Conservation (phyloP, 495 filamentous ascomycete genomes). For the Pyrenopolyporus hunteri region DNA sequence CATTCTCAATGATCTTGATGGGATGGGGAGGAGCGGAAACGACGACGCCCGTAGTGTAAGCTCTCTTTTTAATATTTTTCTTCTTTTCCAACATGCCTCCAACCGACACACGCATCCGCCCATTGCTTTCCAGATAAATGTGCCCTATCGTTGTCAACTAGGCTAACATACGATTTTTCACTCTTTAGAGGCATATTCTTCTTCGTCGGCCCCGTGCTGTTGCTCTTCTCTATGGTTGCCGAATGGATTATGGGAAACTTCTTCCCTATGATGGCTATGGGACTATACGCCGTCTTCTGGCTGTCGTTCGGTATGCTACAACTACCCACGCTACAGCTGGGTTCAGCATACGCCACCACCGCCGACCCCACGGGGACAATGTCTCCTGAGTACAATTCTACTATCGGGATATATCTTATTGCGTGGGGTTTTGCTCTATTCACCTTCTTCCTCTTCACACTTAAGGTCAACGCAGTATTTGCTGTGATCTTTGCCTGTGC, state of each 20-base stretch:
- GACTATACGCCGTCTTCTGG: constrained; percentile 64
- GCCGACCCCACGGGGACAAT: constrained; percentile 51
- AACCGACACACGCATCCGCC: constrained; percentile 5
- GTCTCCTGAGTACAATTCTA: constrained; percentile 55
- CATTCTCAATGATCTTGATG: constrained; percentile 57
- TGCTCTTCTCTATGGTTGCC: constrained; percentile 55
- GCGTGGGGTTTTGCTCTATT: constrained; percentile 64
- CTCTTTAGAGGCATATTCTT: constrained; percentile 59
- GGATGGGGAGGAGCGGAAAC: constrained; percentile 59
- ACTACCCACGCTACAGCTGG: constrained; percentile 57
- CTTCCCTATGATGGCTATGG: constrained; percentile 64
- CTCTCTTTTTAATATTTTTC: not conserved
- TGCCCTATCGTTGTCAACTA: too few species aligned
- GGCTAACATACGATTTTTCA: constrained; percentile 14
- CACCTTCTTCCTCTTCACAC: constrained; percentile 62
- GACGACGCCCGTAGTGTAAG: constrained; percentile 57
- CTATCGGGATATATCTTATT: constrained; percentile 57
- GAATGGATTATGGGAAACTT: constrained; percentile 61
- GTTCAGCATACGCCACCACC: constrained; percentile 52
- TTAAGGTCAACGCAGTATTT: constrained; percentile 61
- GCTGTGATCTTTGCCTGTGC: constrained; percentile 59
- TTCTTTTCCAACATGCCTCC: not conserved
- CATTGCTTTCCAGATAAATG: constrained; percentile 5
- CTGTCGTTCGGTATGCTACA: constrained; percentile 60
- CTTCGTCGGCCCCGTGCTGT: constrained; percentile 58